These are phyloP conservation scores for Evansstolkia leycettana DNA, from an alignment of 495 filamentous ascomycete species.

Conservation along the genomic window DNA sequence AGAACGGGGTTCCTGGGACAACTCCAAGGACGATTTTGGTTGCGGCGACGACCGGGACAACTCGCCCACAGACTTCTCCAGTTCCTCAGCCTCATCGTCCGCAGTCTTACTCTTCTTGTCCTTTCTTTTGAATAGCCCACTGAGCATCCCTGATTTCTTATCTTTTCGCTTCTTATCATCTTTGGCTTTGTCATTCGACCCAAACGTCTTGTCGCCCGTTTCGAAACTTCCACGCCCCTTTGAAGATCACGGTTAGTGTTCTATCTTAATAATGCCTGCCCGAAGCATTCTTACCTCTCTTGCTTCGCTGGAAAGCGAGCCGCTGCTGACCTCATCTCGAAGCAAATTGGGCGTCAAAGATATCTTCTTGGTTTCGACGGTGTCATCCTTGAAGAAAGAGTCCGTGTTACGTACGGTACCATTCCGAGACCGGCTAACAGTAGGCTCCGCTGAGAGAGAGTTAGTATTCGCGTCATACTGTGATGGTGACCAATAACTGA, in stretches of 20 bases:
- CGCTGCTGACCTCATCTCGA: conserved; percentile 60
- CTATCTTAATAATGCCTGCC: conserved; percentile 5
- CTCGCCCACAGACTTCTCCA: conserved; percentile 49
- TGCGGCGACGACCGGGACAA: conserved; percentile 37
- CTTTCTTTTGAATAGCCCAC: conserved; percentile 89
- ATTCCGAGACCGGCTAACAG: conserved; percentile 60
- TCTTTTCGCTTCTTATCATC: conserved; percentile 85
- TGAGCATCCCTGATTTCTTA: conserved; percentile 84
- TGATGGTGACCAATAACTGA: conserved; percentile 1
- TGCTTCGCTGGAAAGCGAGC: conserved; percentile 47
- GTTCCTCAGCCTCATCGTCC: conserved; percentile 54
- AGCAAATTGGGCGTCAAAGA: conserved; percentile 92
- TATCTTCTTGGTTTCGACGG: conserved; percentile 91
- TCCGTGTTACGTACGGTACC: conserved; percentile 80
- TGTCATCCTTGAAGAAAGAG: conserved; percentile 95
- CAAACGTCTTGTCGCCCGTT: conserved; percentile 37
- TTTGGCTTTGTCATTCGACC: conserved; percentile 42
- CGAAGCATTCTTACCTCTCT: conserved; percentile 44
- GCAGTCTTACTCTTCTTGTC: conserved; percentile 67
- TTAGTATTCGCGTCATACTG: conserved; percentile 5
- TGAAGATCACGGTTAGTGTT: conserved; percentile 2
- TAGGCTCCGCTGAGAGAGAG: conserved; percentile 32
- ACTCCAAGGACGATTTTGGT: conserved; percentile 40
- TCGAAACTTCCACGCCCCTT: conserved; percentile 34
- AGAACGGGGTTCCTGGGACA: conserved; percentile 20